Evolutionary conservation across 345 rosid genomes (phyloP).

Genomic region (Camelina sativa): DNA sequence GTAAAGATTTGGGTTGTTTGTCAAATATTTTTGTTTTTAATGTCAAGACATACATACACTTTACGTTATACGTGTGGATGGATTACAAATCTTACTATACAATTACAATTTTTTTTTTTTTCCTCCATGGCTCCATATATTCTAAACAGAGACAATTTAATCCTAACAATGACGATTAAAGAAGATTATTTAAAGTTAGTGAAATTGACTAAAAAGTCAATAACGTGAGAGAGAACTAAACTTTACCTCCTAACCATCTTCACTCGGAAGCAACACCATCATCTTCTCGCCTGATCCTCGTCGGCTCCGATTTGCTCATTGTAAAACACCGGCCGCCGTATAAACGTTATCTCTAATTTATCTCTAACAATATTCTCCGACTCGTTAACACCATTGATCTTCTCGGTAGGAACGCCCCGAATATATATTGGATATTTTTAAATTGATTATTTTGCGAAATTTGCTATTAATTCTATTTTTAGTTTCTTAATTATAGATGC

Average conservation of each 20-base stretch:
- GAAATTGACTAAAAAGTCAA: slow-evolving; percentile 28
- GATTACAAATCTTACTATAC: not conserved
- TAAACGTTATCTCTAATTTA: slow-evolving; percentile 36
- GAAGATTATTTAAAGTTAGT: too few species aligned
- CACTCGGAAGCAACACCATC: slow-evolving; percentile 51
- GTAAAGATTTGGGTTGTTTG: too few species aligned
- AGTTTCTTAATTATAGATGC: too few species aligned
- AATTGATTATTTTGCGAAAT: too few species aligned
- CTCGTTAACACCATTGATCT: slow-evolving; percentile 29
- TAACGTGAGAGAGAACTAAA: slow-evolving; percentile 38
- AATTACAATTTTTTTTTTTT: too few species aligned
- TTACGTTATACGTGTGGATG: too few species aligned
- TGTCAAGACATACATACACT: too few species aligned
- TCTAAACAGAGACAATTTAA: slow-evolving; percentile 19
- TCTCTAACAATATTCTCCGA: slow-evolving; percentile 23
- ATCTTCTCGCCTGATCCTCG: slow-evolving; percentile 65
- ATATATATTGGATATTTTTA: too few species aligned
- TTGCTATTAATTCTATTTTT: too few species aligned
- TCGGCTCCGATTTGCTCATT: slow-evolving; percentile 91
- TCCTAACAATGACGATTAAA: too few species aligned
- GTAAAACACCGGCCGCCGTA: slow-evolving; percentile 52
- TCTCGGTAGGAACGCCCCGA: not conserved
- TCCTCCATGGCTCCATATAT: slow-evolving; percentile 18
- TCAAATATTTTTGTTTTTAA: too few species aligned
- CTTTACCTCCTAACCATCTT: slow-evolving; percentile 55